Base-by-base conservation (phyloP, 495 filamentous ascomycete genomes). In the Halenospora varia region DNA sequence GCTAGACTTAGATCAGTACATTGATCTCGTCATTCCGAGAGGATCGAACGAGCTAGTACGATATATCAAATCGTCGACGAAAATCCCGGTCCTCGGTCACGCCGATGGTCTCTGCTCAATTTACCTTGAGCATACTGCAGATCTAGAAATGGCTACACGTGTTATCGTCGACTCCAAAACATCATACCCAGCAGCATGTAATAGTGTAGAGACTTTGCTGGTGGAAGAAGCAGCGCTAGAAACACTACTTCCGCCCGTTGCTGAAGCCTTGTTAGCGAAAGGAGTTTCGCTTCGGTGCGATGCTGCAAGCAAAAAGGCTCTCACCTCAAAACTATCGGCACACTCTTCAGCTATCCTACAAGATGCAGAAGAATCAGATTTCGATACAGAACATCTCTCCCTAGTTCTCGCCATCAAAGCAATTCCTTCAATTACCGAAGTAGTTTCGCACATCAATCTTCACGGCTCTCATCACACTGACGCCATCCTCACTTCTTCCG, bases 381-480 rank as follows among this genome's bases (percentile, higher is more conserved):
- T 81, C 70, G 66, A 85, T 47, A 97, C 92, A 19, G 94, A 99
- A 68, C 96, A 96, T 73, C 80, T 97, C 26, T 83, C 88, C 56
- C 84, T 95, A 13, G 84, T 82, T 13, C 79, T 99, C 19, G 91
- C 95, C 22, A 80, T 97, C 61, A 95, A 93, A 70, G 86, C 86
- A 2, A 84, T 97, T 19, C 60, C 80, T 3, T 69, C 74, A 11
- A 68, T 94, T 25, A 76, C 88, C 23, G 78, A 82, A 40, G 94
- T 93, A 19, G 82, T 97, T 42, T 68, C 77, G 2, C 95, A 99
- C 72, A 95, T 99, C 77, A 97, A 97, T 72, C 68, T 75, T 8
- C 88, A 97, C 75, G 87, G 88, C 41, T 97, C 92, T 2, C 90
- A 96, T 66, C 94, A 99, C 75, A 99, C 94, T 11, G 95, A 99